Conservation (phyloP, 306 rosid genomes). For the Vachellia pachyceras region DNA sequence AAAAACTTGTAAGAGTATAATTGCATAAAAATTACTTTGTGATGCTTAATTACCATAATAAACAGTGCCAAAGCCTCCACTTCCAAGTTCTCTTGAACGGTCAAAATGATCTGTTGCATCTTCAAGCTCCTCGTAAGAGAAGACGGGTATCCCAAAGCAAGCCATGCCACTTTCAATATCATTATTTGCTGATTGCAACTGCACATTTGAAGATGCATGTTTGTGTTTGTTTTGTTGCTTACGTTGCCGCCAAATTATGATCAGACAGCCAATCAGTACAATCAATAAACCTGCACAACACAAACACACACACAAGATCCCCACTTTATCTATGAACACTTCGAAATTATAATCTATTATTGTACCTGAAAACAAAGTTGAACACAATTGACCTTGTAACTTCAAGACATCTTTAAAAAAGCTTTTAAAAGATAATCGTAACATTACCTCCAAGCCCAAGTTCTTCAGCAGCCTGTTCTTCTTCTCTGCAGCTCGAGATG, state of each 20-base stretch:
- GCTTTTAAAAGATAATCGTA: not conserved
- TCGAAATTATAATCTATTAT: not conserved
- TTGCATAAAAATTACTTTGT: too few relatives aligned
- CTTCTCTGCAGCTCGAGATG: not conserved
- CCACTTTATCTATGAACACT: not conserved
- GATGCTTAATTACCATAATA: slow-evolving; percentile 40
- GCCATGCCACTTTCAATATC: slow-evolving; percentile 32
- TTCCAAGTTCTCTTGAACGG: slow-evolving; percentile 57
- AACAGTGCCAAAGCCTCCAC: slow-evolving; percentile 57
- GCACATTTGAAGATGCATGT: not conserved
- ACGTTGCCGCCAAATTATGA: slow-evolving; percentile 19
- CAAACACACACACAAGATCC: not conserved
- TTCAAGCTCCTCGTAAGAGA: slow-evolving; percentile 52
- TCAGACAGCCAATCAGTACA: slow-evolving; percentile 15
- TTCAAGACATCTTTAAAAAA: not conserved
- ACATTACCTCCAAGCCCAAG: not conserved
- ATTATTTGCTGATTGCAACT: slow-evolving; percentile 25
- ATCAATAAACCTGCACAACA: slow-evolving; percentile 39
- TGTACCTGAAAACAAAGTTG: not conserved
- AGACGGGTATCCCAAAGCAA: slow-evolving; percentile 41
- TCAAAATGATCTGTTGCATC: slow-evolving; percentile 65
- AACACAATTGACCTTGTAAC: not conserved
- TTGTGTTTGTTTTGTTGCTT: slow-evolving; percentile 17
- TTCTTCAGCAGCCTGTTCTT: not conserved
- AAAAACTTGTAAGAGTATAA: too few relatives aligned